phyloP scores from a whole-genome alignment of 805 yeast genomes.

The Alloascoidea africana region DNA sequence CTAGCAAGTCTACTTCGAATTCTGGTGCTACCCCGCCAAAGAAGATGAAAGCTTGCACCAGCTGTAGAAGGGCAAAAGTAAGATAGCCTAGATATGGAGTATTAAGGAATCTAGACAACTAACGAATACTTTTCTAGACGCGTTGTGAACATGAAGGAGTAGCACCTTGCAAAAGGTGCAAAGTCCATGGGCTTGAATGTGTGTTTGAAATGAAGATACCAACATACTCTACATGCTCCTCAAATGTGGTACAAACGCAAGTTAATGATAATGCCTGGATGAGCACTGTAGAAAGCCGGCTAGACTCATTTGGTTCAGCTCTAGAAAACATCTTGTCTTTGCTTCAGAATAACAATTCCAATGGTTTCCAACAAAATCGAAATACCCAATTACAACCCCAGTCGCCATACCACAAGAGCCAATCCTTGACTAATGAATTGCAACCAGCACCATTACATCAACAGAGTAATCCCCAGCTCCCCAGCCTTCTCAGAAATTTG shows the following conservation, averaged over 20 bases:
- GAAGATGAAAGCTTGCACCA: conserved; percentile 37
- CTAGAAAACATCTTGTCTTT: conserved; percentile 22
- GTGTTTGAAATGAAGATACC: conserved; percentile 42
- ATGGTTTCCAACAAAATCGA: conserved; percentile 2
- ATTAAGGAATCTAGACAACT: neutral
- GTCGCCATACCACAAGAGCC: no score
- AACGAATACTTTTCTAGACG: neutral
- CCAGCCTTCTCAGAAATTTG: no score
- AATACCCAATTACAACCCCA: conserved; percentile 3
- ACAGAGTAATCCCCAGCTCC: no score
- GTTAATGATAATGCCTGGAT: conserved; percentile 17
- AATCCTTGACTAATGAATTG: no score
- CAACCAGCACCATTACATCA: no score
- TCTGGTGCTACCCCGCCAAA: no score
- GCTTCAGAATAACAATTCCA: conserved; percentile 14
- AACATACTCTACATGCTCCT: conserved; percentile 7
- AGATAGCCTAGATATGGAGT: no score
- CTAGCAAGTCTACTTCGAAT: no score
- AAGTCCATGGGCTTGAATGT: conserved; percentile 34
- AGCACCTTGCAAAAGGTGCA: conserved; percentile 45
- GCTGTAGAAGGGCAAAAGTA: conserved; percentile 47
- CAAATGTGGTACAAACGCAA: conserved; percentile 3
- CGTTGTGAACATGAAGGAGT: conserved; percentile 30
- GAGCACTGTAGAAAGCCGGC: conserved; percentile 21
- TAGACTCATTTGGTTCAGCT: conserved; percentile 24